Evolutionary conservation across 2,329 filamentous ascomycete species (phyloP), one percentile per base, ranked within the genome.

Genomic region (Hypoxylon sp.): DNA sequence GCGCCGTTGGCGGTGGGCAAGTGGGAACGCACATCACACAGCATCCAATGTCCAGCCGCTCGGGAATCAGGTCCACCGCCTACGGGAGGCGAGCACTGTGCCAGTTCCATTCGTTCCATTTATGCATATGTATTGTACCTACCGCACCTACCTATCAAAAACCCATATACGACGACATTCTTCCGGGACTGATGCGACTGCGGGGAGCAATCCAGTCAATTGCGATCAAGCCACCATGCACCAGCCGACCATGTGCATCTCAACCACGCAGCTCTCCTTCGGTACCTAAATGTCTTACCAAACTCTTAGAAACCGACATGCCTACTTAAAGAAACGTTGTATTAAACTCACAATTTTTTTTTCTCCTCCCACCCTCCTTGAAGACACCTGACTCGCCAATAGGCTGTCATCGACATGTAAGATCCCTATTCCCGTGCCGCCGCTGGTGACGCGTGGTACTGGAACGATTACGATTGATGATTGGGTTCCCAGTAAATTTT

Each of bases 371-470:
- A 35, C 46, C 37, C 58, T 54, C 44, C 49, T 40, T 57, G 20
- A 61, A 11, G 48, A 35, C 65, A 53, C 64, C 42, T 69, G 64
- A 68, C 66, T 70, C 69, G 66, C 61, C 50, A 66, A 63, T 61
- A 54, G 35, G 53, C 67, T 67, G 69, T 72, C 69, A 72, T 70
- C 51, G 25, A 65, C 58, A 68, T 72, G 66, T 72, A 62, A 72
- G 69, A 72, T 70, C 55, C 37, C 64, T 57, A 68, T 68, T 72
- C 60, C 69, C 64, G 67, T 63, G 57, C 58, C 64, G 69, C 58
- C 64, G 61, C 53, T 50, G 64, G 61, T 68, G 67, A 70, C 69
- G 64, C 64, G 61, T 63, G 64, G 60, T 63, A 65, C 55, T 63
- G 57, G 67, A 56, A 61, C 46, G 37, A 63, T 69, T 61, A 58